These are phyloP conservation scores for Cymodocea nodosa DNA, from an alignment of 116 monocot genomes.

Conservation along the genomic window DNA sequence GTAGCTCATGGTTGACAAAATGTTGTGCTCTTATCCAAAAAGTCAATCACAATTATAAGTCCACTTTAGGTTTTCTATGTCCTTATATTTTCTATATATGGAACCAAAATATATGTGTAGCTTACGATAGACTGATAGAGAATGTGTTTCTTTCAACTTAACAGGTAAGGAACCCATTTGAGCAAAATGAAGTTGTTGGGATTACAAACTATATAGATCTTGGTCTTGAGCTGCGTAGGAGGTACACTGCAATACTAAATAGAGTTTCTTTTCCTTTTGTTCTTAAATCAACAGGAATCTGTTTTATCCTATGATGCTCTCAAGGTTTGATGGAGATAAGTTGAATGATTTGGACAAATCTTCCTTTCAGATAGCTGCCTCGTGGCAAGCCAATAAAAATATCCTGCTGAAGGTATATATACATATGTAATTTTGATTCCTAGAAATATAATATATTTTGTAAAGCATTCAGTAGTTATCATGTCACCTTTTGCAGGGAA, in stretches of 20 bases:
- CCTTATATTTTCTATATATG: neutral
- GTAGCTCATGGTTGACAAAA: no score
- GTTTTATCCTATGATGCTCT: neutral
- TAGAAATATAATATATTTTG: no score
- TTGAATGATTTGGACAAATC: slow-evolving; percentile 34
- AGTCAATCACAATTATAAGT: neutral
- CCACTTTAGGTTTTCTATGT: neutral
- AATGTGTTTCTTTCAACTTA: neutral
- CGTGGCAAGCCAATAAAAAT: slow-evolving; percentile 99
- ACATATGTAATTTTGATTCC: neutral
- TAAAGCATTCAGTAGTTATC: neutral
- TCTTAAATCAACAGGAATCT: neutral
- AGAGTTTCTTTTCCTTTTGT: neutral
- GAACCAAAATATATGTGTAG: neutral
- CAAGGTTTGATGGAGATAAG: slow-evolving; percentile 51
- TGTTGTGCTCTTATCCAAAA: no score
- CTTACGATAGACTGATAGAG: neutral
- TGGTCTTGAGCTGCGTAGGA: slow-evolving; percentile 77
- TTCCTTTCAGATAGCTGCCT: slow-evolving; percentile 85
- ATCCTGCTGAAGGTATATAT: slow-evolving; percentile 70
- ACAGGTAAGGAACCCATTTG: slow-evolving; percentile 93
- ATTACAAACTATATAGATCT: slow-evolving; percentile 99
- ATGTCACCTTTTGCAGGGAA: slow-evolving; percentile 40
- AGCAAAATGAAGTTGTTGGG: slow-evolving; percentile 79
- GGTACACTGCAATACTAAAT: slow-evolving; percentile 27